Conservation (phyloP, 805 yeast species). For the Metschnikowia picachoensis region DNA sequence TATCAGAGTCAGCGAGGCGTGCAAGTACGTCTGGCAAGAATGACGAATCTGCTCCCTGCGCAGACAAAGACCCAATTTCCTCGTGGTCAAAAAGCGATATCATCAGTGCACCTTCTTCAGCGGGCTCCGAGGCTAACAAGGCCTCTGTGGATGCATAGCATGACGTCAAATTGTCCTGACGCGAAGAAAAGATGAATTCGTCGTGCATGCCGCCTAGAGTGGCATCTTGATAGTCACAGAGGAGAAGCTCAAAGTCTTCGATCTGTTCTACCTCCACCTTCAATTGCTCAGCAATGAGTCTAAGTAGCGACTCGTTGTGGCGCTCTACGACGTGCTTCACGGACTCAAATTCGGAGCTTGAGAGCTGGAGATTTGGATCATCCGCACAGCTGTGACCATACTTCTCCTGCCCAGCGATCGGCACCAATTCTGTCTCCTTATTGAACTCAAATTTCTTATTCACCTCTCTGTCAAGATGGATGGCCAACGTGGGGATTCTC, state of each 20-base stretch:
- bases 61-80: constrained; percentile 89
- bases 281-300: constrained; percentile 64
- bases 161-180: constrained; percentile 86
- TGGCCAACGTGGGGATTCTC: constrained; percentile 92
- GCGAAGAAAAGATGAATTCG: constrained; percentile 87
- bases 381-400: constrained; percentile 41
- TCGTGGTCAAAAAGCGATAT: constrained; percentile 92
- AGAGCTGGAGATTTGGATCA: constrained; percentile 44
- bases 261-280: constrained; percentile 51
- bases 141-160: constrained; percentile 79
- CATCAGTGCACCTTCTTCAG: constrained; percentile 60
- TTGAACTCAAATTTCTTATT: constrained; percentile 82
- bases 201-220: constrained; percentile 83
- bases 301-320: constrained; percentile 71
- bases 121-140: constrained; percentile 49
- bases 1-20: constrained; percentile 49
- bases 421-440: constrained; percentile 80
- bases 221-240: constrained; percentile 82
- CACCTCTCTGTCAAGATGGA: constrained; percentile 78
- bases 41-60: constrained; percentile 95
- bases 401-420: constrained; percentile 66
- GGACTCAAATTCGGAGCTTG: constrained; percentile 58
- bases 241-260: constrained; percentile 84
- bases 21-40: constrained; percentile 76
- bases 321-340: constrained; percentile 63